phyloP scores from a whole-genome alignment of 2,329 filamentous ascomycete genomes.

The Colletotrichum lindemuthianum region DNA sequence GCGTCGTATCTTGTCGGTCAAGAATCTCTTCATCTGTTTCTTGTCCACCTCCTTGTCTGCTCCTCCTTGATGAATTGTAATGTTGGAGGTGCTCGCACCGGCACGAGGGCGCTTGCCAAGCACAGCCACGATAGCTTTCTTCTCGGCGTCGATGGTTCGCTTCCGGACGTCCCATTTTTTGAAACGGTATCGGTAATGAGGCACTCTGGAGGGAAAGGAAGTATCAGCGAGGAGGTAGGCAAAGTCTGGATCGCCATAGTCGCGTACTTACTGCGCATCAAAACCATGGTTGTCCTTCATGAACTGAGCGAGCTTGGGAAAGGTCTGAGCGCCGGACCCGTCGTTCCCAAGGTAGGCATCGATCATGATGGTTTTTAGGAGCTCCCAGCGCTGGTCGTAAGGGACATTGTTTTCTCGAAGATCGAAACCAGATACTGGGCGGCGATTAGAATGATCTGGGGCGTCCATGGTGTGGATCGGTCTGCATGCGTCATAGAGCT shows the following conservation, averaged over 20 bases:
- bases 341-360: not conserved
- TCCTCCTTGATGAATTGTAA: conserved; percentile 31
- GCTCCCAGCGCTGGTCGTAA: not conserved
- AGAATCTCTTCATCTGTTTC: conserved; percentile 38
- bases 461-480: not conserved
- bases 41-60: conserved; percentile 35
- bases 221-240: not conserved
- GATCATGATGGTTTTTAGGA: conserved; percentile 5
- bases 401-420: not conserved
- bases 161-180: conserved; percentile 3
- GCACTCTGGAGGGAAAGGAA: not conserved
- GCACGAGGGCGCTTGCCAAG: conserved; percentile 34
- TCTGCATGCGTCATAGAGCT: not conserved
- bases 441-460: not conserved
- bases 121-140: conserved; percentile 30
- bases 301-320: not conserved
- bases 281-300: conserved; percentile 9
- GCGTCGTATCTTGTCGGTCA: conserved; percentile 34
- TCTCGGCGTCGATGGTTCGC: conserved; percentile 23
- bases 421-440: not conserved
- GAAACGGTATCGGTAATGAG: conserved; percentile 7
- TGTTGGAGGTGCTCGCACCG: conserved; percentile 26
- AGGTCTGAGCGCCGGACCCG: not conserved
- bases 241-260: not conserved
- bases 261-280: not conserved